Percentiles rank a stretch among this genome's conserved stretches.
Evolutionary conservation across 768 basidiomycete genomes (phyloP).

Genomic region (Suillus clintonianus): DNA sequence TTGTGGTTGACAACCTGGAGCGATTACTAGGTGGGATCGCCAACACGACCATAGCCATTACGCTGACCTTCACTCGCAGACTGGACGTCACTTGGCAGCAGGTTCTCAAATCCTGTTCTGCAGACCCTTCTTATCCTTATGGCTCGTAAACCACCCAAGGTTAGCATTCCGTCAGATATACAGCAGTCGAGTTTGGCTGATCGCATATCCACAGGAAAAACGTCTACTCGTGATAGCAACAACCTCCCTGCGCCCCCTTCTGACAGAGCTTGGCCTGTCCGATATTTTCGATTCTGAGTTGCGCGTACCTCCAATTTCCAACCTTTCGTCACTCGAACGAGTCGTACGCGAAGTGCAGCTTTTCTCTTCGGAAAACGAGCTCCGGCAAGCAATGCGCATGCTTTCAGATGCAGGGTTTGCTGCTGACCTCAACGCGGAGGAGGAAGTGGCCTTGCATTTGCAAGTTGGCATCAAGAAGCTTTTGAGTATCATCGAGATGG

Average conservation of each 20-base stretch:
- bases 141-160: conserved; percentile 90
- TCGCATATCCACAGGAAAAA: conserved; percentile 60
- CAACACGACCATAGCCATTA: background rate
- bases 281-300: conserved; percentile 89
- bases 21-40: conserved; percentile 74
- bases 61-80: conserved; percentile 48
- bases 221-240: conserved; percentile 92
- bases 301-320: conserved; percentile 78
- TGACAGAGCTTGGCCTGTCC: conserved; percentile 86
- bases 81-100: conserved; percentile 95
- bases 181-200: background rate
- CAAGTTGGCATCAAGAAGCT: conserved; percentile 94
- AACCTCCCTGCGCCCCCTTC: conserved; percentile 82
- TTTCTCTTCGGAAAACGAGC: conserved; percentile 60
- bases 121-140: conserved; percentile 90
- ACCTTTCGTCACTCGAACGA: conserved; percentile 67
- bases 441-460: conserved; percentile 48
- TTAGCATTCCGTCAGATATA: conserved; percentile 30
- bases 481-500: conserved; percentile 92
- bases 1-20: conserved; percentile 95
- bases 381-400: conserved; percentile 59
- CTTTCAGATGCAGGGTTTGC: conserved; percentile 77
- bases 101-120: conserved; percentile 93
- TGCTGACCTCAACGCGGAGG: conserved; percentile 40
- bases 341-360: conserved; percentile 81